Evolutionary conservation across 1,284 basidiomycete species (phyloP), one percentile per base, ranked within the genome.

Genomic region (Fereydounia khargensis): DNA sequence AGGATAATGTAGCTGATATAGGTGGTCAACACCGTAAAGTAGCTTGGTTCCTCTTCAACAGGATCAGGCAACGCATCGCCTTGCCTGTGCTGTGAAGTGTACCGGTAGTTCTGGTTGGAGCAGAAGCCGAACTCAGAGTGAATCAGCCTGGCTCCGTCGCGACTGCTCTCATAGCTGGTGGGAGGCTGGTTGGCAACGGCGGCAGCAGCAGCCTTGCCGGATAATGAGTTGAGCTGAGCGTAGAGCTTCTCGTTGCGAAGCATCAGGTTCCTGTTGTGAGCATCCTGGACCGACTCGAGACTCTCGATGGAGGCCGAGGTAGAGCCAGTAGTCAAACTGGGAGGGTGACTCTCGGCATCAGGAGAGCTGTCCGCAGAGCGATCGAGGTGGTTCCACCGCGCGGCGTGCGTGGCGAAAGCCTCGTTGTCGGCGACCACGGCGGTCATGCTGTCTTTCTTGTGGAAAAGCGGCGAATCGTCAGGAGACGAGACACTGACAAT

Each of bases 91-190:
- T 82, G 79, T 0, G 86, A 87, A 13, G 80, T 81, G 65, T 84
- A 82, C 16, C 89, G 81, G 70, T 84, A 89, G 31, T 77, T 77
- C 47, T 86, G 82, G 68, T 89, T 84, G 11, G 82, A 82, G 66
- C 88, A 90, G 73, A 88, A 87, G 9, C 89, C 89, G 66, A 90
- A 91, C 78, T 91, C 89, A 27, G 86, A 83, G 77, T 91, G 89
- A 27, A 76, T 51, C 17, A 77, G 67, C 19, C 50, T 35, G 20
- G 63, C 65, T 17, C 66, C 68, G 31, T 67, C 51, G 21, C 47
- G 34, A 34, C 54, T 54, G 49, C 47, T 57, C 17, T 55, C 54
- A 40, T 39, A 48, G 40, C 54, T 54, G 18, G 54, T 60, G 6
- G 58, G 50, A n/a, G 54, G 54, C 40, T 59, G 30, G n/a, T n/a